Percentiles rank a stretch among this genome's conserved stretches.
phyloP scores from a whole-genome alignment of 1,284 basidiomycete species.

The Phenoliferia sp. region DNA sequence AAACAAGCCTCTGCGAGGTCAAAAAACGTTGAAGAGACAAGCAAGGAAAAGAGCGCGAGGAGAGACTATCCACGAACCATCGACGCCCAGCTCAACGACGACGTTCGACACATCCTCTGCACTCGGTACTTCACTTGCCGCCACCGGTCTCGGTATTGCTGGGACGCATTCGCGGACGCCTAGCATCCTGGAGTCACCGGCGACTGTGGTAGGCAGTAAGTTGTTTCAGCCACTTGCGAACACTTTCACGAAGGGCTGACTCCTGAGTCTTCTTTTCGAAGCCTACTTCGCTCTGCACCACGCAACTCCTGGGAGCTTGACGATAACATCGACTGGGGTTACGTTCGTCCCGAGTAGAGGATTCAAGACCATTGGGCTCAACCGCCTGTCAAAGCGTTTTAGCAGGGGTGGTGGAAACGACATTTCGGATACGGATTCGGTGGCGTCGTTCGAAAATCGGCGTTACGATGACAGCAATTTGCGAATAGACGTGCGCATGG shows the following conservation, averaged over 20 bases:
- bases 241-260: neutral
- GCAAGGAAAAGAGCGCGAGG: slow-evolving; percentile 1
- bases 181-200: neutral
- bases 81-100: neutral
- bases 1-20: slow-evolving; percentile 11
- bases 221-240: too few relatives aligned
- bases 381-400: slow-evolving; percentile 5
- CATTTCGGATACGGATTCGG: slow-evolving; percentile 1
- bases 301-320: slow-evolving; percentile 18
- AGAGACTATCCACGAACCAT: neutral
- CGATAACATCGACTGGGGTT: slow-evolving; percentile 9
- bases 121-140: neutral
- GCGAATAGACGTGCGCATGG: neutral
- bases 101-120: too few relatives aligned
- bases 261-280: neutral
- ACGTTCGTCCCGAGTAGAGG: slow-evolving; percentile 12
- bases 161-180: neutral
- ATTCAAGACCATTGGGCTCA: slow-evolving; percentile 11
- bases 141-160: neutral
- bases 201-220: neutral
- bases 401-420: neutral
- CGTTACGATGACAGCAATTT: neutral
- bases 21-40: slow-evolving; percentile 14
- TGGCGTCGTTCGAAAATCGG: neutral
- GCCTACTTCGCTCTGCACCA: slow-evolving; percentile 24